phyloP scores from a whole-genome alignment of 2,329 filamentous ascomycete species.

The Hysterium pulicare region DNA sequence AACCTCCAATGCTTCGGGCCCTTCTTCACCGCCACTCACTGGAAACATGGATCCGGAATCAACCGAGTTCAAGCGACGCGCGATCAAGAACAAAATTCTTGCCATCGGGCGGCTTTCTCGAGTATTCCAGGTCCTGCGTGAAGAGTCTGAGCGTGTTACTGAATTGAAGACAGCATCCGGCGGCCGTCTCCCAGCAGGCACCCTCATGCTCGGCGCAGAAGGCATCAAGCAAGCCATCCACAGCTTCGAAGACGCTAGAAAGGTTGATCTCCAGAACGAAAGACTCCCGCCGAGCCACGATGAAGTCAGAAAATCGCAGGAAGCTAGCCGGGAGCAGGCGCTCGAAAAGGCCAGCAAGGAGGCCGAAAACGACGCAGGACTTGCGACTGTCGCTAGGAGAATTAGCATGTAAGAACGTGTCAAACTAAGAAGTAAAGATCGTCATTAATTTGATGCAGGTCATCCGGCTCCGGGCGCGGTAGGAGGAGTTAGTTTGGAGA shows the following conservation, averaged over 20 bases:
- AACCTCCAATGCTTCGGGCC: conserved; percentile 66
- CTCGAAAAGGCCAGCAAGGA: conserved; percentile 82
- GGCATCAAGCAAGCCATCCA: conserved; percentile 98
- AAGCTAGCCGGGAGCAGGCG: conserved; percentile 76
- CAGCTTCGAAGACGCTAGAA: conserved; percentile 93
- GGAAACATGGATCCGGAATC: conserved; percentile 69
- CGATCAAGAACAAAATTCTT: conserved; percentile 99
- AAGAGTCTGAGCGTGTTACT: conserved; percentile 94
- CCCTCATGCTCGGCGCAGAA: conserved; percentile 95
- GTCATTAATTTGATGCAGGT: conserved; percentile 30
- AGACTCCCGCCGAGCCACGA: conserved; percentile 87
- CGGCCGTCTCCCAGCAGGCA: conserved; percentile 87
- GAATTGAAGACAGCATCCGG: conserved; percentile 97
- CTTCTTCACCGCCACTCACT: conserved; percentile 68
- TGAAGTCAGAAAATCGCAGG: conserved; percentile 79
- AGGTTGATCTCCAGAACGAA: conserved; percentile 97
- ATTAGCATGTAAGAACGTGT: conserved; percentile 81
- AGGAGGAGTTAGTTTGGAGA: conserved; percentile 23
- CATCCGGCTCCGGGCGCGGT: conserved; percentile 38
- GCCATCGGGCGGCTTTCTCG: conserved; percentile 94
- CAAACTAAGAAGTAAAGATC: not conserved
- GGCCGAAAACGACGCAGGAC: conserved; percentile 84
- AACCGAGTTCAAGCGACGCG: conserved; percentile 88
- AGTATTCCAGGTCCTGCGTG: conserved; percentile 96
- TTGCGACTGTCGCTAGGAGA: conserved; percentile 82